These are phyloP conservation scores for Flaveria linearis DNA, from an alignment of 129 eudicot species.

Conservation along the genomic window DNA sequence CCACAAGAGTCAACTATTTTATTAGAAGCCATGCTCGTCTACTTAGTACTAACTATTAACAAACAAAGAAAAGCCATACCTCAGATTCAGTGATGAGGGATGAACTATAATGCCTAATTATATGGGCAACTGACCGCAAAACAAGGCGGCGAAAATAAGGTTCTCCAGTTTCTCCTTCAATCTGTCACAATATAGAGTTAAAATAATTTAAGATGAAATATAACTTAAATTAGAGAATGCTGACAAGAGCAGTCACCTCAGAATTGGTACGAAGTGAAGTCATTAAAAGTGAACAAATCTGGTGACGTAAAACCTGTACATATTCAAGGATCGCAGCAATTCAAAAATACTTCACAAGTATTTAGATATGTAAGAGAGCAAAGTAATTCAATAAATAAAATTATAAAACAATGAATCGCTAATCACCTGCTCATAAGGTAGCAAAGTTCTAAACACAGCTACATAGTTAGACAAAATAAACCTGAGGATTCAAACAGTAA, in stretches of 20 bases:
- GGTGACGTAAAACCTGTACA: constrained; percentile 83
- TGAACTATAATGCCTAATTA: constrained; percentile 97
- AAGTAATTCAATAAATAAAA: not conserved
- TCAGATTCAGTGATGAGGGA: constrained; percentile 92
- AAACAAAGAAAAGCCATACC: constrained; percentile 44
- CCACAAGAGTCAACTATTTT: constrained; percentile 14
- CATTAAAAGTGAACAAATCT: constrained; percentile 97
- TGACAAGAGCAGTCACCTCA: constrained; percentile 59
- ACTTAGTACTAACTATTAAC: constrained; percentile 17
- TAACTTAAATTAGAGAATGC: constrained; percentile 16
- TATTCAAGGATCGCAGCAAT: constrained; percentile 27
- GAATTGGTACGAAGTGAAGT: constrained; percentile 95
- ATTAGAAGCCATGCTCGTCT: constrained; percentile 9
- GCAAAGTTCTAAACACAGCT: constrained; percentile 78
- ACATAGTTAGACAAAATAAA: constrained; percentile 86
- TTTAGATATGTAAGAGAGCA: not conserved
- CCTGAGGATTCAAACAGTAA: constrained; percentile 53
- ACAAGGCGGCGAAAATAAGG: constrained; percentile 96
- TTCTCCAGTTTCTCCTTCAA: constrained; percentile 96
- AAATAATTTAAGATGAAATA: constrained; percentile 9
- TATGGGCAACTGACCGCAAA: constrained; percentile 92
- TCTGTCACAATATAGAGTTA: constrained; percentile 43
- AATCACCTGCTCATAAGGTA: constrained; percentile 90
- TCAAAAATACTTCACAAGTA: constrained; percentile 23
- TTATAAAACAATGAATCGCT: not conserved